Base-by-base conservation (phyloP, 2,329 filamentous ascomycete species). In the Conoideocrella luteorostrata region DNA sequence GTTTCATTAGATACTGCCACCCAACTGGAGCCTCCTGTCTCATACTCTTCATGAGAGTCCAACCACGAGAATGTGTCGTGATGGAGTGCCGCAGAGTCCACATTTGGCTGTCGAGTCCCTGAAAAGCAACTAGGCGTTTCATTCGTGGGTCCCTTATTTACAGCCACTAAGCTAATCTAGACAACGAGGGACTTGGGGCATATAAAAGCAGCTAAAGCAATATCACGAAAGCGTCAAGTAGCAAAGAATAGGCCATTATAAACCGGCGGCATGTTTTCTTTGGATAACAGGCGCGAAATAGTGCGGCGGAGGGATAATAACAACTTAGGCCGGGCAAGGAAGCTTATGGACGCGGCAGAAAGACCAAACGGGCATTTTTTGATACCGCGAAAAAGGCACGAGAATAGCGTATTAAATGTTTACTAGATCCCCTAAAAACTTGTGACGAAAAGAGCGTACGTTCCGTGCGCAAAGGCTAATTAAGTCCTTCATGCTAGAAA, bases 331-430 rank as follows among this genome's bases (percentile, higher is more conserved):
- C 7, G 6, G 4, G 40, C 40, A 26, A 3, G 21, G 7, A 7
- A 17, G 40, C 9, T 43, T 24, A 15, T 43, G 17, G 21, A 43
- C 20, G 40, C 40, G 28, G 40, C 40, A 4, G 12, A 43, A 4
- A 34, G 36, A 26, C 29, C 12, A 35, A 43, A 43, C 11, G 30
- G 20, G 32, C 12, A 3, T 42, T 36, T 43, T 43, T 36, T 43
- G 30, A 43, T 35, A 32, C 40, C 21, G 40, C 40, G 9, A 43
- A 43, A 43, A 43, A n/a, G n/a, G n/a, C n/a, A n/a, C n/a, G n/a
- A n/a, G n/a, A n/a, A n/a, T n/a, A n/a, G n/a, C n/a, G n/a, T n/a
- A n/a, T n/a, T n/a, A n/a, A n/a, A 5, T 24, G 17, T 32, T 3
- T 35, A 43, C 9, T 43, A 35, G 17, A 36, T n/a, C n/a, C n/a